Percentiles rank a stretch among this genome's conserved stretches.
Conservation (phyloP, 225 moss, liverwort and hornwort species). For the Asterella californica region DNA sequence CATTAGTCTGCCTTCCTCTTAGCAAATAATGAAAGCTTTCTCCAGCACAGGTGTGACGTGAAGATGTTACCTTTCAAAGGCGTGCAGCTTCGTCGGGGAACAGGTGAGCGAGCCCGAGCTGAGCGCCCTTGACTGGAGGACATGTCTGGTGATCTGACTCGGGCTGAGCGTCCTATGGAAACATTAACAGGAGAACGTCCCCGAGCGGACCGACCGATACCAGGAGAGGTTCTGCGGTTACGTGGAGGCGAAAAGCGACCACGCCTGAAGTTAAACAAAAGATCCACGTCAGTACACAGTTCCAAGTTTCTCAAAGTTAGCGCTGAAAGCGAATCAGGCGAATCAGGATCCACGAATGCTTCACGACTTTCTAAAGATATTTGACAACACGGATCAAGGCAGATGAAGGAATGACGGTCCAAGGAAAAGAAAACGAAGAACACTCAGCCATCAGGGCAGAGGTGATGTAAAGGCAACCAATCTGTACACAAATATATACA, state of each 20-base stretch:
- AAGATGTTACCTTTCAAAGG: slow-evolving; percentile 26
- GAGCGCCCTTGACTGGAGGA: slow-evolving; percentile 53
- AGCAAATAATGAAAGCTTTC: no score
- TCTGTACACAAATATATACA: neutral
- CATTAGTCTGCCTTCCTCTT: no score
- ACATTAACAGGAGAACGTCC: slow-evolving; percentile 50
- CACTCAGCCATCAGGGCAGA: neutral
- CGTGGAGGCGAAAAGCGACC: slow-evolving; percentile 45
- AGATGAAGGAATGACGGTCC: neutral
- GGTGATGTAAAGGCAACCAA: neutral
- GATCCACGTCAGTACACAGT: neutral
- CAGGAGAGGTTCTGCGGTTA: slow-evolving; percentile 59
- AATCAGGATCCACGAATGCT: neutral
- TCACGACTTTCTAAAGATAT: neutral
- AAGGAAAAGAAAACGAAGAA: neutral
- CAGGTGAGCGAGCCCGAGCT: slow-evolving; percentile 54
- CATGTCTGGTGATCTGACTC: slow-evolving; percentile 50
- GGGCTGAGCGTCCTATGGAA: slow-evolving; percentile 54
- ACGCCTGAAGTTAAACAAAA: slow-evolving; percentile 27
- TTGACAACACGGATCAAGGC: neutral
- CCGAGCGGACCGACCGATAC: slow-evolving; percentile 59
- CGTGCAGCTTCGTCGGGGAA: slow-evolving; percentile 58
- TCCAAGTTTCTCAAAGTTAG: neutral
- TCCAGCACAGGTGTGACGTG: neutral
- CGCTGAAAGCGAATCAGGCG: neutral